Evolutionary conservation across 1,139 yeast genomes (phyloP).

Genomic region (Geotrichum cucujoidarum): DNA sequence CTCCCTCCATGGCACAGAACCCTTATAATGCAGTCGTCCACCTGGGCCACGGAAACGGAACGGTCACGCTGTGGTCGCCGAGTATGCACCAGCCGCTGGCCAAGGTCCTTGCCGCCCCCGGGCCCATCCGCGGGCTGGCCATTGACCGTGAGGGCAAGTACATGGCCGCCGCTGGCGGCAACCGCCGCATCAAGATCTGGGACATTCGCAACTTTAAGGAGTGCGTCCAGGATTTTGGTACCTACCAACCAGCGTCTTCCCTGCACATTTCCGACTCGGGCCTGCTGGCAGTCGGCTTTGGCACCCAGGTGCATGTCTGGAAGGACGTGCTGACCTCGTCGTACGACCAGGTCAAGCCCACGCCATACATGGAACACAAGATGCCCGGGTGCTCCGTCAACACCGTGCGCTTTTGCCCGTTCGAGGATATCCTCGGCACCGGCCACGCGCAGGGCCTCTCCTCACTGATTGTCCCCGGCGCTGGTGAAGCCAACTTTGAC

Average conservation of each 20-base stretch:
- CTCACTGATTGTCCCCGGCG: constrained; percentile 84
- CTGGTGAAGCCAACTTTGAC: constrained; percentile 98
- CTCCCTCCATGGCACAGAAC: constrained; percentile 80
- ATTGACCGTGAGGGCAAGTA: constrained; percentile 88
- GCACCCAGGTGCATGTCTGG: constrained; percentile 78
- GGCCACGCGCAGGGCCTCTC: constrained; percentile 79
- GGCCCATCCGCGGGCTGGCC: constrained; percentile 83
- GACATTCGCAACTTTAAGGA: constrained; percentile 80
- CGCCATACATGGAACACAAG: constrained; percentile 90
- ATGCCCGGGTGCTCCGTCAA: constrained; percentile 72
- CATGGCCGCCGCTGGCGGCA: constrained; percentile 92
- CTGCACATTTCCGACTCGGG: constrained; percentile 85
- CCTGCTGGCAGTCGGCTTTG: constrained; percentile 83
- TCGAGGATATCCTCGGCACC: constrained; percentile 88
- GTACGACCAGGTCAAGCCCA: constrained; percentile 44
- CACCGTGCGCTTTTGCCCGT: constrained; percentile 75
- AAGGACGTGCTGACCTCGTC: constrained; percentile 40
- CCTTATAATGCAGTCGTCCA: constrained; percentile 96
- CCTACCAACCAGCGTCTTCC: constrained; percentile 84
- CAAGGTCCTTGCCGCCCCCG: constrained; percentile 72
- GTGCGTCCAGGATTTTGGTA: constrained; percentile 54
- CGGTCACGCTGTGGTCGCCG: constrained; percentile 92
- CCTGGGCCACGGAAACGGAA: constrained; percentile 90
- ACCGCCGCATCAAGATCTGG: constrained; percentile 83
- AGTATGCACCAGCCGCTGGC: constrained; percentile 80